These are phyloP conservation scores for Nannochloris sp. DNA, from an alignment of 139 green algal species.

Conservation along the genomic window DNA sequence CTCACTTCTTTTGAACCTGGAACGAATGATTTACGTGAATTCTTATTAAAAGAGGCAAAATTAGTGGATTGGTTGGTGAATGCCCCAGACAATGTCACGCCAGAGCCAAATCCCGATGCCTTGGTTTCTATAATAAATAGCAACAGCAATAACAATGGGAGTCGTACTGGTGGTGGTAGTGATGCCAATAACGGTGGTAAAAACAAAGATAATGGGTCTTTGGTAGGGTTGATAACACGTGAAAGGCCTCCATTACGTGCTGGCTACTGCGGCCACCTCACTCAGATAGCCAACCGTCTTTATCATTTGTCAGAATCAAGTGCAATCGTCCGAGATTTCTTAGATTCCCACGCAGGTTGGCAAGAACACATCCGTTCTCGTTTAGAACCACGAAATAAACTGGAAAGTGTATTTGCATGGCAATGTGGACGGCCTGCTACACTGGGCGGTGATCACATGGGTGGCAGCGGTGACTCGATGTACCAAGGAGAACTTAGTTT, in stretches of 20 bases:
- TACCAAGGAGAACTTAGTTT: slow-evolving; percentile 24
- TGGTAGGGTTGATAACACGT: no score
- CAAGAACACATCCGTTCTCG: not conserved
- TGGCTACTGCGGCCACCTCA: slow-evolving; percentile 81
- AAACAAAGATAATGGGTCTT: not conserved
- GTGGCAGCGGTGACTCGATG: not conserved
- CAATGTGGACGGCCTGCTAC: slow-evolving; percentile 26
- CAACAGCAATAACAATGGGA: not conserved
- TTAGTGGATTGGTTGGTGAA: slow-evolving; percentile 58
- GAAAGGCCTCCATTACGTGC: slow-evolving; percentile 44
- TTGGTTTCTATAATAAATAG: slow-evolving; percentile 8
- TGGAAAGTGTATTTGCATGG: slow-evolving; percentile 23
- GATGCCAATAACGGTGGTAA: not conserved
- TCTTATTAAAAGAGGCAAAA: slow-evolving; percentile 56
- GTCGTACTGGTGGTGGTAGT: not conserved
- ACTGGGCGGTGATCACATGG: slow-evolving; percentile 9
- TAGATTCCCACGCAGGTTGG: not conserved
- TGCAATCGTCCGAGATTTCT: not conserved
- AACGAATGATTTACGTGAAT: slow-evolving; percentile 36
- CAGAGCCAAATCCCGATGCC: slow-evolving; percentile 17
- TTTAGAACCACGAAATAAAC: slow-evolving; percentile 22
- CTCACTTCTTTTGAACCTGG: slow-evolving; percentile 35
- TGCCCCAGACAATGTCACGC: slow-evolving; percentile 41
- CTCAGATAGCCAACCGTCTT: slow-evolving; percentile 47
- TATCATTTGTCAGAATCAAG: not conserved